Conservation (phyloP, 2,329 filamentous ascomycete genomes). For the Stagonosporopsis vannaccii region DNA sequence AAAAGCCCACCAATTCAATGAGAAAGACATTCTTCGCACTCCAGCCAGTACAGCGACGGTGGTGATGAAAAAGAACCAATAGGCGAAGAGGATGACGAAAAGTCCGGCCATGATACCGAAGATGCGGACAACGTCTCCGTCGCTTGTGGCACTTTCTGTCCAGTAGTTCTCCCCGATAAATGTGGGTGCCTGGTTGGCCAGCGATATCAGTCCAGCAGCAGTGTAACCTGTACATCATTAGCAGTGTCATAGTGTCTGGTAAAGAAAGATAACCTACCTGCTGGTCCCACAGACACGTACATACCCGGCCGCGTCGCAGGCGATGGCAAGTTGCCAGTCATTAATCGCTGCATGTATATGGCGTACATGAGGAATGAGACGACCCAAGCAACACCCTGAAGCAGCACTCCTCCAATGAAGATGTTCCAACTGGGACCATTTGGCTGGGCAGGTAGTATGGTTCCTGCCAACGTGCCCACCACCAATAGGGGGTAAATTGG, state of each 20-base stretch:
- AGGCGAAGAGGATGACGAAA: constrained; percentile 58
- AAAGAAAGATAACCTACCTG: constrained; percentile 25
- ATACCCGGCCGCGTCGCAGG: constrained; percentile 55
- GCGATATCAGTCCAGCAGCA: constrained; percentile 53
- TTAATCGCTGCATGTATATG: constrained; percentile 73
- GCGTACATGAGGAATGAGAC: constrained; percentile 74
- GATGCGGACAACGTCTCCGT: constrained; percentile 50
- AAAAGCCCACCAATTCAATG: constrained; percentile 63
- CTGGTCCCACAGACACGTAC: constrained; percentile 60
- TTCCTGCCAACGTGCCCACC: constrained; percentile 49
- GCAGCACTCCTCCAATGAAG: constrained; percentile 66
- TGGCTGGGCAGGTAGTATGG: constrained; percentile 47
- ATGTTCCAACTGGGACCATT: constrained; percentile 59
- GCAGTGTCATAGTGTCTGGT: constrained; percentile 52
- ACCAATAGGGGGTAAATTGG: constrained; percentile 48
- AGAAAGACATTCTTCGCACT: constrained; percentile 50
- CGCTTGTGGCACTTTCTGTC: constrained; percentile 35
- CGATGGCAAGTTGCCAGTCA: constrained; percentile 64
- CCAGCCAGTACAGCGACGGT: constrained; percentile 50
- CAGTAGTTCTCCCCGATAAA: constrained; percentile 48
- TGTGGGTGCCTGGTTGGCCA: constrained; percentile 52
- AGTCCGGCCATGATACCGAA: constrained; percentile 55
- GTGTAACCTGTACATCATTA: constrained; percentile 55
- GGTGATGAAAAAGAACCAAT: constrained; percentile 60
- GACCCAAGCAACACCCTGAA: constrained; percentile 72